Conservation (phyloP, 345 rosid species). For the Euphorbia peplus region DNA sequence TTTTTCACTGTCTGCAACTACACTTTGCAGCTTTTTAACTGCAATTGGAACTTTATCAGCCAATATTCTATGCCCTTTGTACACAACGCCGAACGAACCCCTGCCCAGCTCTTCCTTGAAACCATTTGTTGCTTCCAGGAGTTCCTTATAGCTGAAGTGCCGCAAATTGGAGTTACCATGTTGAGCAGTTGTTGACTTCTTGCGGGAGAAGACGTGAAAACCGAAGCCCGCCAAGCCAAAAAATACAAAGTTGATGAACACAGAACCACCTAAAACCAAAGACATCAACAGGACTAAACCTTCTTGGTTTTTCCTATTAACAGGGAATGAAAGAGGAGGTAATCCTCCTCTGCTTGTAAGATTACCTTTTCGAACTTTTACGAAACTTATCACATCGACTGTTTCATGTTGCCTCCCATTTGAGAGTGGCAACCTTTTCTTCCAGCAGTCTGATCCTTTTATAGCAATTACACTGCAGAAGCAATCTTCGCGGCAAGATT, state of each 20-base stretch:
- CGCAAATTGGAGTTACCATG: conserved; percentile 25
- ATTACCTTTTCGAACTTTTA: conserved; percentile 27
- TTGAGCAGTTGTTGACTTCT: background rate
- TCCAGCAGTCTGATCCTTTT: conserved; percentile 16
- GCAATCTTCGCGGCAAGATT: conserved; percentile 41
- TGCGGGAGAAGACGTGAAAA: conserved; percentile 15
- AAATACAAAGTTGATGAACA: conserved; percentile 15
- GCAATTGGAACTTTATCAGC: conserved; percentile 19
- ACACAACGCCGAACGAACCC: conserved; percentile 34
- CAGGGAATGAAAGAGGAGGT: background rate
- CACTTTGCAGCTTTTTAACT: conserved; percentile 21
- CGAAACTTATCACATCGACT: conserved; percentile 1
- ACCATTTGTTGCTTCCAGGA: conserved; percentile 29
- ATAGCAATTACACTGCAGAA: conserved; percentile 31
- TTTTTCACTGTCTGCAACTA: conserved; percentile 15
- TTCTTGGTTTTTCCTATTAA: background rate
- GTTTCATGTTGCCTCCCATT: conserved; percentile 23
- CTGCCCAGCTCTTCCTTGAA: conserved; percentile 42
- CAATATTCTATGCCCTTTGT: conserved; percentile 10
- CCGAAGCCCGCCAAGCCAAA: conserved; percentile 11
- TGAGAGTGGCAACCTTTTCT: conserved; percentile 38
- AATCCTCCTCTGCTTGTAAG: background rate
- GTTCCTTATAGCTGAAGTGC: conserved; percentile 31
- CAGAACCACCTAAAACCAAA: conserved; percentile 29
- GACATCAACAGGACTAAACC: conserved; percentile 5